A percentile compares a stretch with the other conserved stretches of the same genome.
Conservation (phyloP, 2,329 filamentous ascomycete species). For the Ophiostoma sp. region DNA sequence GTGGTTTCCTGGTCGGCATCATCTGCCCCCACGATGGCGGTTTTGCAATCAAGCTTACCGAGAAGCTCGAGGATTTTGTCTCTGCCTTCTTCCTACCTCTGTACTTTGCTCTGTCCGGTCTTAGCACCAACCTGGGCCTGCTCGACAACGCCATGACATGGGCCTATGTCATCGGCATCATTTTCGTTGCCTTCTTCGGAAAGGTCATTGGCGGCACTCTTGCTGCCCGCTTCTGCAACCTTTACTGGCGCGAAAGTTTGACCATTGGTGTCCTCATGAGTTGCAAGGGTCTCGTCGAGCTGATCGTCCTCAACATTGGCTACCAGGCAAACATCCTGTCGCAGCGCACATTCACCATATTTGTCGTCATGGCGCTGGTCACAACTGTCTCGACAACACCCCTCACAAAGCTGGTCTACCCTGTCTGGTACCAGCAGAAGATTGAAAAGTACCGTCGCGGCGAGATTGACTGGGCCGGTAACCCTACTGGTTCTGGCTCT, state of each 20-base stretch:
- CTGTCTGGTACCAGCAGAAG: slow-evolving; percentile 54
- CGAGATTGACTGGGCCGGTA: slow-evolving; percentile 78
- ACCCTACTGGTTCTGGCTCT: slow-evolving; percentile 36
- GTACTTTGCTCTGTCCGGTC: slow-evolving; percentile 87
- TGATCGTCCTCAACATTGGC: slow-evolving; percentile 79
- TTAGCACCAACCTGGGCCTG: slow-evolving; percentile 82
- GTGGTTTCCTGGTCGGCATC: slow-evolving; percentile 80
- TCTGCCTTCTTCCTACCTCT: slow-evolving; percentile 78
- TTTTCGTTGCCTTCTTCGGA: slow-evolving; percentile 72
- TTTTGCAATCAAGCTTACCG: slow-evolving; percentile 84
- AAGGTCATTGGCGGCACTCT: slow-evolving; percentile 80
- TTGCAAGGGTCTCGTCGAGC: slow-evolving; percentile 89
- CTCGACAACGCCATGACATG: slow-evolving; percentile 76
- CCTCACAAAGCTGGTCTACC: slow-evolving; percentile 67
- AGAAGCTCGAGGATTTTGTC: slow-evolving; percentile 91
- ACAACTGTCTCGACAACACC: slow-evolving; percentile 83
- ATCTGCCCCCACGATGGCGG: slow-evolving; percentile 87
- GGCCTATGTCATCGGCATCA: slow-evolving; percentile 83
- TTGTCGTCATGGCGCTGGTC: slow-evolving; percentile 86
- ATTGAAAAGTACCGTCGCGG: slow-evolving; percentile 61
- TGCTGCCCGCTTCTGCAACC: slow-evolving; percentile 67
- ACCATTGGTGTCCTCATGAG: slow-evolving; percentile 90
- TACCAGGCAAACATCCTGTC: slow-evolving; percentile 78
- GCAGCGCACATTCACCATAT: slow-evolving; percentile 80
- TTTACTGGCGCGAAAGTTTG: slow-evolving; percentile 86